phyloP scores from a whole-genome alignment of 768 basidiomycete genomes.

The Paxillus involutus region DNA sequence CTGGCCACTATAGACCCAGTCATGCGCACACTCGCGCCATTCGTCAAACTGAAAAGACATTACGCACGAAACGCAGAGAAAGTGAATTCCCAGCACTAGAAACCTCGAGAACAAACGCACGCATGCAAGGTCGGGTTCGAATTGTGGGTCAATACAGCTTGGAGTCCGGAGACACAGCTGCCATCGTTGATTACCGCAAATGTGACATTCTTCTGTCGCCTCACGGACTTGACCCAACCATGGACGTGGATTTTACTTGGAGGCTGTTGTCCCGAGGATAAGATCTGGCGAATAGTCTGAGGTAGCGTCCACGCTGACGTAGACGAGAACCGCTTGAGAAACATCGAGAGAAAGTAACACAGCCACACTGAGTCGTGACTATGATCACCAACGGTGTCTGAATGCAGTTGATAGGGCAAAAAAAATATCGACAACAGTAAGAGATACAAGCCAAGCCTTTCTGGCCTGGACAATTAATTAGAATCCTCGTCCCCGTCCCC shows the following conservation, averaged over 20 bases:
- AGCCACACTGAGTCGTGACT: too few relatives aligned
- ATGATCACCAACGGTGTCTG: too few relatives aligned
- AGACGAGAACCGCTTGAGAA: slow-evolving; percentile 28
- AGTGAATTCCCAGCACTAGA: not conserved
- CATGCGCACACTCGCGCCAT: slow-evolving; percentile 56
- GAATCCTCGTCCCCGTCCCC: slow-evolving; percentile 46
- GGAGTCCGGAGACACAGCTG: slow-evolving; percentile 65
- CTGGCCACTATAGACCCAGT: slow-evolving; percentile 46
- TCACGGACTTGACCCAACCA: slow-evolving; percentile 86
- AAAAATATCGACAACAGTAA: slow-evolving; percentile 11
- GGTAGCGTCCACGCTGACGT: slow-evolving; percentile 28
- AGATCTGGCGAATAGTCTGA: slow-evolving; percentile 37
- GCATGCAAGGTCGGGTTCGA: slow-evolving; percentile 15
- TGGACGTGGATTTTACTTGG: slow-evolving; percentile 45
- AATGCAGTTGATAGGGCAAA: not conserved
- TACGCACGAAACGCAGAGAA: not conserved
- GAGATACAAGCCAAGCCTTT: slow-evolving; percentile 22
- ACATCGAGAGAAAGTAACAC: slow-evolving; percentile 22
- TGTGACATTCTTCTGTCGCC: slow-evolving; percentile 84
- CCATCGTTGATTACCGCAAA: slow-evolving; percentile 87
- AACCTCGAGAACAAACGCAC: slow-evolving; percentile 6
- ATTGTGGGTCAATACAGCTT: slow-evolving; percentile 64
- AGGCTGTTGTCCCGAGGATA: slow-evolving; percentile 19
- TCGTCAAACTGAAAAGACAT: slow-evolving; percentile 39
- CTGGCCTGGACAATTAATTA: slow-evolving; percentile 11